These are phyloP conservation scores for Trichothecium sympodiale DNA, from an alignment of 2,329 filamentous ascomycete genomes.

Conservation along the genomic window DNA sequence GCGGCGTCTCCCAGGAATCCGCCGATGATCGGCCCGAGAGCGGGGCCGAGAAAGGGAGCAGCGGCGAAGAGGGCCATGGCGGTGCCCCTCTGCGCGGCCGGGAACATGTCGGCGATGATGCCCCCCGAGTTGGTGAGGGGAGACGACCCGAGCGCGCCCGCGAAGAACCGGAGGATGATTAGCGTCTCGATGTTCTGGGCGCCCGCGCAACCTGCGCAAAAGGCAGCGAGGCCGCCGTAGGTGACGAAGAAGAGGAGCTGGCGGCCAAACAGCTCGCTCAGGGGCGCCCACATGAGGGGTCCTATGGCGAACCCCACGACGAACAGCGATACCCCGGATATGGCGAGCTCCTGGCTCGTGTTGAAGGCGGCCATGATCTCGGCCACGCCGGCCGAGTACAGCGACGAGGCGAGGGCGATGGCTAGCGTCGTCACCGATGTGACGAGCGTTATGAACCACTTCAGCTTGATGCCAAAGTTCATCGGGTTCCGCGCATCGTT, in stretches of 20 bases:
- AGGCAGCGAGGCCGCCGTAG: slow-evolving; percentile 44
- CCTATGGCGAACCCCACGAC: slow-evolving; percentile 36
- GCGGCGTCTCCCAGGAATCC: slow-evolving; percentile 44
- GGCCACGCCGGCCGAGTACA: slow-evolving; percentile 33
- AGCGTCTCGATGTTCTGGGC: slow-evolving; percentile 42
- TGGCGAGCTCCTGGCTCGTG: slow-evolving; percentile 55
- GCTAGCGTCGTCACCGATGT: slow-evolving; percentile 52
- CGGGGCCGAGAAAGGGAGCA: slow-evolving; percentile 53
- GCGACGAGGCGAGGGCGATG: slow-evolving; percentile 53
- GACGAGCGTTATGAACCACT: slow-evolving; percentile 50
- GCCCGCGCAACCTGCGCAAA: slow-evolving; percentile 48
- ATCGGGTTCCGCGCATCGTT: slow-evolving; percentile 52
- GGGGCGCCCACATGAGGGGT: slow-evolving; percentile 12
- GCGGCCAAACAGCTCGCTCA: slow-evolving; percentile 47
- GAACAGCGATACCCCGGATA: slow-evolving; percentile 51
- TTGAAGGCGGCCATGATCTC: slow-evolving; percentile 60
- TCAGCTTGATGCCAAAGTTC: slow-evolving; percentile 36
- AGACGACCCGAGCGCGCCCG: slow-evolving; percentile 42
- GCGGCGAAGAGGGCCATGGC: slow-evolving; percentile 48
- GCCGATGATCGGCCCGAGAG: slow-evolving; percentile 48
- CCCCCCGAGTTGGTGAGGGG: slow-evolving; percentile 45
- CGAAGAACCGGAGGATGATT: slow-evolving; percentile 49
- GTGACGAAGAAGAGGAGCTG: slow-evolving; percentile 46
- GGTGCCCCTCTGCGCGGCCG: slow-evolving; percentile 33
- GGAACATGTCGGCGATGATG: slow-evolving; percentile 46